Evolutionary conservation across 257 asterid genomes (phyloP).

Genomic region (Leonotis leonurus): DNA sequence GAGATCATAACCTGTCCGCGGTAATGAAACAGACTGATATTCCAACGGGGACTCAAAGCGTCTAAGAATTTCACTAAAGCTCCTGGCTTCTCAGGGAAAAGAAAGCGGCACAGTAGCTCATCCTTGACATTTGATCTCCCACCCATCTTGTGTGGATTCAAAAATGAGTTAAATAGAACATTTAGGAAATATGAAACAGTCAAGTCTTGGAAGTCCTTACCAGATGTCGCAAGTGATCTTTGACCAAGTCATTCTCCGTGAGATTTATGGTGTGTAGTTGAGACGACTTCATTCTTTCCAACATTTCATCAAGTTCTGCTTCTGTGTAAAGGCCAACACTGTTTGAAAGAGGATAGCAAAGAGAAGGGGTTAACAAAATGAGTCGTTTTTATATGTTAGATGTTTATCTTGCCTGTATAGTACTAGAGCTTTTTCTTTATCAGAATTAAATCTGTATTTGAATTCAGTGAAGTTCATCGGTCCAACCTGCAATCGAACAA

Average conservation of each 20-base stretch:
- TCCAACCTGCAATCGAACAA: constrained; percentile 58
- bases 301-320: constrained; percentile 62
- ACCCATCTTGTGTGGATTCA: constrained; percentile 55
- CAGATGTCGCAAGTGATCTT: constrained; percentile 92
- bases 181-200: constrained; percentile 1
- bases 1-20: constrained; percentile 65
- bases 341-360: constrained; percentile 10
- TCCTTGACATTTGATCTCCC: constrained; percentile 69
- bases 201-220: constrained; percentile 29
- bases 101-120: constrained; percentile 83
- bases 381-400: constrained; percentile 7
- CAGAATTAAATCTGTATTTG: constrained; percentile 72
- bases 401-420: constrained; percentile 59
- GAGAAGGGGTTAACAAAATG: background rate
- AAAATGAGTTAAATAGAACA: background rate
- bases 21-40: constrained; percentile 91
- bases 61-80: constrained; percentile 75
- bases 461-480: constrained; percentile 83
- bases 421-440: constrained; percentile 57
- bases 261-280: constrained; percentile 62
- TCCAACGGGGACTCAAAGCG: constrained; percentile 93
- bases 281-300: constrained; percentile 48
- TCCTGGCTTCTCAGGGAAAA: constrained; percentile 91
- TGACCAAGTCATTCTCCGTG: constrained; percentile 81
- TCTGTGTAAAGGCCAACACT: constrained; percentile 84